Conservation (phyloP, 805 yeast species). For the Soucietia sequanensis region DNA sequence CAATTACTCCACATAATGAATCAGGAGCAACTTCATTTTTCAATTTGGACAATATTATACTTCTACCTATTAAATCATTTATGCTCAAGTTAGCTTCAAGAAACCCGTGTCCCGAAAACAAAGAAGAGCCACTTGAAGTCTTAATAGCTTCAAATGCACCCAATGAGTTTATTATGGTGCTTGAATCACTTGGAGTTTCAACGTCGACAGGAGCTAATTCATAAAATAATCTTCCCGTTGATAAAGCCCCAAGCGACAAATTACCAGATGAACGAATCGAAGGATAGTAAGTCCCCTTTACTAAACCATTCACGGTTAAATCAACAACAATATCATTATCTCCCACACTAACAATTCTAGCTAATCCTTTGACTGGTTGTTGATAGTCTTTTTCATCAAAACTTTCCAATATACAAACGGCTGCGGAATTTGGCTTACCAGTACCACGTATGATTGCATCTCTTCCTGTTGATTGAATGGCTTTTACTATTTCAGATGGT, state of each 20-base stretch:
- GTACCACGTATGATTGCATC: slow-evolving; percentile 94
- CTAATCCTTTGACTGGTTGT: slow-evolving; percentile 80
- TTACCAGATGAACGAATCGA: slow-evolving; percentile 71
- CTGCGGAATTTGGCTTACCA: slow-evolving; percentile 83
- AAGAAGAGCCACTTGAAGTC: slow-evolving; percentile 5
- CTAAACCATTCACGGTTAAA: slow-evolving; percentile 72
- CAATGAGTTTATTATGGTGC: slow-evolving; percentile 31
- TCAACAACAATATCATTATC: slow-evolving; percentile 63
- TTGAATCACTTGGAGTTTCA: slow-evolving; percentile 17
- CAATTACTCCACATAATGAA: slow-evolving; percentile 80
- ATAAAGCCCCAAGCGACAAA: slow-evolving; percentile 66
- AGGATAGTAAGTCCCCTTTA: slow-evolving; percentile 66
- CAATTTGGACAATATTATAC: slow-evolving; percentile 47
- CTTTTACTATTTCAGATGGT: slow-evolving; percentile 69
- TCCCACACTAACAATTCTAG: slow-evolving; percentile 72
- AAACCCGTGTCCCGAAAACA: slow-evolving; percentile 37
- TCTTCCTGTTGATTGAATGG: slow-evolving; percentile 71
- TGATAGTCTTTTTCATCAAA: slow-evolving; percentile 47
- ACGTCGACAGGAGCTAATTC: slow-evolving; percentile 43
- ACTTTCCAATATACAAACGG: slow-evolving; percentile 84
- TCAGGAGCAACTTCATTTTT: slow-evolving; percentile 39
- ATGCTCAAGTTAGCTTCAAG: slow-evolving; percentile 47
- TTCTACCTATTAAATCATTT: slow-evolving; percentile 68
- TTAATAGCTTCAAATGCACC: slow-evolving; percentile 27
- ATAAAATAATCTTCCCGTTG: slow-evolving; percentile 55